A percentile compares a stretch with the other conserved stretches of the same genome.
Evolutionary conservation across 441 rosid genomes (phyloP).

Genomic region (California macrophylla): DNA sequence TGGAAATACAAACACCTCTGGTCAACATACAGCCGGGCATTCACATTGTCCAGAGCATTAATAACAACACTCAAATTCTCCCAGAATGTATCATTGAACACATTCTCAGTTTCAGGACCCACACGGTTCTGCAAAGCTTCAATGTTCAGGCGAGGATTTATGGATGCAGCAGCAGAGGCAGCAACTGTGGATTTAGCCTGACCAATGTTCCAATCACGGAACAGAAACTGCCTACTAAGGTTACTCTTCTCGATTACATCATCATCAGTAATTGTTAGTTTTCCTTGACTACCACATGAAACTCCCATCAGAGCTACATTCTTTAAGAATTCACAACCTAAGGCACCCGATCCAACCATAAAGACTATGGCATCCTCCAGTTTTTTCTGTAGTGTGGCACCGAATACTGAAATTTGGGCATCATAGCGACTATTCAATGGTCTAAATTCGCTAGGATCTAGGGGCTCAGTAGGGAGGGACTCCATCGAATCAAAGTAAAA

Average conservation of each 20-base stretch:
- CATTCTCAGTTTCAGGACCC: slow-evolving; percentile 72
- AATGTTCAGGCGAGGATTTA: slow-evolving; percentile 52
- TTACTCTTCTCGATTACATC: slow-evolving; percentile 93
- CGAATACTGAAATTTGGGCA: slow-evolving; percentile 86
- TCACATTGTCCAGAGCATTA: slow-evolving; percentile 84
- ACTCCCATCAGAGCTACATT: slow-evolving; percentile 87
- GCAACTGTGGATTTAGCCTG: slow-evolving; percentile 93
- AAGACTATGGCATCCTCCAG: slow-evolving; percentile 68
- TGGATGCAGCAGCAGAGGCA: slow-evolving; percentile 63
- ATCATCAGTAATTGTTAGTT: slow-evolving; percentile 76
- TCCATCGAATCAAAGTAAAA: slow-evolving; percentile 87
- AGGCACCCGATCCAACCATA: slow-evolving; percentile 84
- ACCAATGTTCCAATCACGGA: slow-evolving; percentile 93
- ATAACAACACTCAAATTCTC: slow-evolving; percentile 56
- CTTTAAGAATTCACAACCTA: slow-evolving; percentile 87
- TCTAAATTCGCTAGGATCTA: slow-evolving; percentile 52
- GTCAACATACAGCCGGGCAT: slow-evolving; percentile 82
- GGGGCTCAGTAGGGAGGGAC: slow-evolving; percentile 60
- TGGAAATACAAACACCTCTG: slow-evolving; percentile 86
- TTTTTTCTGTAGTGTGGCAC: slow-evolving; percentile 73
- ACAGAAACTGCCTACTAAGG: slow-evolving; percentile 83
- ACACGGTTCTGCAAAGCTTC: slow-evolving; percentile 84
- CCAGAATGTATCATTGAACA: slow-evolving; percentile 78
- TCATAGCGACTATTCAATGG: slow-evolving; percentile 69
- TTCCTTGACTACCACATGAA: slow-evolving; percentile 62